Conservation (phyloP, 163 green algal species). For the Volvox carteri region DNA sequence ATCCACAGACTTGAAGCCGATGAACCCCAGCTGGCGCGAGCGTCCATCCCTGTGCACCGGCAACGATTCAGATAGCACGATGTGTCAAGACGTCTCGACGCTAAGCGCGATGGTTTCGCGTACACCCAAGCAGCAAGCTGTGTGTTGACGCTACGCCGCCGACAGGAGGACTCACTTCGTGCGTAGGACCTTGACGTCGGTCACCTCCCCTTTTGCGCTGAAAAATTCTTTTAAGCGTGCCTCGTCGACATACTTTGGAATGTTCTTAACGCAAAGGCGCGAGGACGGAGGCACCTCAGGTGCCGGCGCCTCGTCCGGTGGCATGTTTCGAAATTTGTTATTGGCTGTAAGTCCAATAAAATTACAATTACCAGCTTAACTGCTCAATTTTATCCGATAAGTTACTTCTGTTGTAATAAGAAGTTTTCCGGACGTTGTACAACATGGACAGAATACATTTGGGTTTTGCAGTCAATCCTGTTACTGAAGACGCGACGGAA, state of each 20-base stretch:
- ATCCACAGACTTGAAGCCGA: conserved; percentile 90
- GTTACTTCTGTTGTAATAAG: background rate
- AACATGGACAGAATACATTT: background rate
- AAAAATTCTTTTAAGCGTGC: conserved; percentile 86
- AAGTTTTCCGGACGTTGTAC: conserved; percentile 25
- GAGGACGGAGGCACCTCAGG: conserved; percentile 61
- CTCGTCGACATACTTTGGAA: conserved; percentile 92
- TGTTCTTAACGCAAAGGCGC: conserved; percentile 94
- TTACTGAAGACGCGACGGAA: too few species aligned
- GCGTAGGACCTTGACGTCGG: conserved; percentile 92
- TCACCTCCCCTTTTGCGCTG: conserved; percentile 83
- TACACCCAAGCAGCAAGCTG: background rate
- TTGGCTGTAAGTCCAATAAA: too few species aligned
- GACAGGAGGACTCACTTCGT: conserved; percentile 75
- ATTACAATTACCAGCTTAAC: too few species aligned
- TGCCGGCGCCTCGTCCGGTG: conserved; percentile 31
- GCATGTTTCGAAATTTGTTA: conserved; percentile 26
- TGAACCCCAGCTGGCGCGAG: conserved; percentile 96
- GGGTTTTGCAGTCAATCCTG: too few species aligned
- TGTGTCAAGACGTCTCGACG: background rate
- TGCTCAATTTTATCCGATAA: too few species aligned
- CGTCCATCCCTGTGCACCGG: conserved; percentile 87
- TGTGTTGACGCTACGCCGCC: background rate
- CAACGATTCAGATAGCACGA: background rate
- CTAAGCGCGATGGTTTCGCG: background rate